Evolutionary conservation across 179 eudicot genomes (phyloP).

Genomic region (Corrigiola litoralis): DNA sequence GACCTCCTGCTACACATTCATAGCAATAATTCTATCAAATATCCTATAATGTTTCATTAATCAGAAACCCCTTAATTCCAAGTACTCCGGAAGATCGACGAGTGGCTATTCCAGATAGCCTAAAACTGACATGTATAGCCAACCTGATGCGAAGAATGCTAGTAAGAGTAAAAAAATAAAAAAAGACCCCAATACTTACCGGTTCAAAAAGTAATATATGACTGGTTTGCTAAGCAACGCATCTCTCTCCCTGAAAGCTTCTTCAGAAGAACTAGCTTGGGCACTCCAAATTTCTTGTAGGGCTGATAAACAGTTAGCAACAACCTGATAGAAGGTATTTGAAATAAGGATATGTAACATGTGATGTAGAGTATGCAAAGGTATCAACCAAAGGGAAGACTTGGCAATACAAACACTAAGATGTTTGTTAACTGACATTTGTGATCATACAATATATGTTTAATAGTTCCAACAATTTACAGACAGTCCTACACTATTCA

Average conservation of each 20-base stretch:
- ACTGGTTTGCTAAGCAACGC: conserved; percentile 81
- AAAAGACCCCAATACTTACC: conserved; percentile 36
- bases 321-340: conserved; percentile 58
- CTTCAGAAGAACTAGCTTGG: conserved; percentile 87
- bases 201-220: conserved; percentile 75
- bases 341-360: not conserved
- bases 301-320: conserved; percentile 83
- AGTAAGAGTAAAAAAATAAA: not conserved
- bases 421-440: not conserved
- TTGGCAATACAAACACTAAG: not conserved
- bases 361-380: not conserved
- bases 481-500: no score
- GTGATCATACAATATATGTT: no score
- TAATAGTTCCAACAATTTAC: not conserved
- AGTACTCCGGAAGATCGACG: no score
- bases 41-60: no score
- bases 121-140: no score
- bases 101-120: no score
- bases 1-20: no score
- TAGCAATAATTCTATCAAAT: no score
- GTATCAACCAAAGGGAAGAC: not conserved
- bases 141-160: not conserved
- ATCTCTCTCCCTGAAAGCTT: conserved; percentile 89
- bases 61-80: no score
- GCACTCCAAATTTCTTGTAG: conserved; percentile 96